Conservation (phyloP, 495 filamentous ascomycete species). For the Amphirosellinia nigrospora region DNA sequence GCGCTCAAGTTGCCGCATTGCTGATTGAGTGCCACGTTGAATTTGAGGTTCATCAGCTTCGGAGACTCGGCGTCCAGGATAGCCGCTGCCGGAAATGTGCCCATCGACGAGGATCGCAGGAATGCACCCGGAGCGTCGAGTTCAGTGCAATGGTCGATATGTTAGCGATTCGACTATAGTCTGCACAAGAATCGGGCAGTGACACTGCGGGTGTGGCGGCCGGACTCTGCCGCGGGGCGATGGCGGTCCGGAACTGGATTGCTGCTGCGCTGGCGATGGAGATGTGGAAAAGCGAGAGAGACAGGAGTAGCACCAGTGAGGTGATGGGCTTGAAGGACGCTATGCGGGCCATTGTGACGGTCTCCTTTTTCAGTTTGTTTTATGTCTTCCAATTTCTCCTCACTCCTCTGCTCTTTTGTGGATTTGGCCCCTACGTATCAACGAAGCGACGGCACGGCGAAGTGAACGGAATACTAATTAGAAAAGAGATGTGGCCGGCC, state of each 20-base stretch:
- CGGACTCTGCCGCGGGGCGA: conserved; percentile 16
- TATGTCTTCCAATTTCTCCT: neutral
- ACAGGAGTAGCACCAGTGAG: conserved; percentile 15
- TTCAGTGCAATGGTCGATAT: conserved; percentile 38
- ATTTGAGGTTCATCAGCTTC: conserved; percentile 34
- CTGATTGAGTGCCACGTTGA: conserved; percentile 37
- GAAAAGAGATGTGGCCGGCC: conserved; percentile 21
- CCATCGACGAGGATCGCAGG: conserved; percentile 36
- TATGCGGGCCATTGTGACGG: conserved; percentile 13
- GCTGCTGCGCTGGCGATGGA: conserved; percentile 18
- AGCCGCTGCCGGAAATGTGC: conserved; percentile 33
- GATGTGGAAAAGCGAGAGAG: conserved; percentile 7
- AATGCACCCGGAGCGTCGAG: conserved; percentile 42
- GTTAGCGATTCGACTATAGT: conserved; percentile 39
- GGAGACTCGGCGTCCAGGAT: conserved; percentile 39
- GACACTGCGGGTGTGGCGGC: conserved; percentile 6
- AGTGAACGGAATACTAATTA: conserved; percentile 3
- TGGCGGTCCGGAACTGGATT: conserved; percentile 17
- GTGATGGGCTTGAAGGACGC: conserved; percentile 7
- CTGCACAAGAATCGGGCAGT: conserved; percentile 29
- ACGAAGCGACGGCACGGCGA: conserved; percentile 9
- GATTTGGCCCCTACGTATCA: conserved; percentile 18
- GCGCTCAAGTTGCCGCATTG: conserved; percentile 40
- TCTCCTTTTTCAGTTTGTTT: neutral
- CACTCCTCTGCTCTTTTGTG: neutral